Conservation (phyloP, 2,329 filamentous ascomycete genomes). For the Thermoascus crustaceus region DNA sequence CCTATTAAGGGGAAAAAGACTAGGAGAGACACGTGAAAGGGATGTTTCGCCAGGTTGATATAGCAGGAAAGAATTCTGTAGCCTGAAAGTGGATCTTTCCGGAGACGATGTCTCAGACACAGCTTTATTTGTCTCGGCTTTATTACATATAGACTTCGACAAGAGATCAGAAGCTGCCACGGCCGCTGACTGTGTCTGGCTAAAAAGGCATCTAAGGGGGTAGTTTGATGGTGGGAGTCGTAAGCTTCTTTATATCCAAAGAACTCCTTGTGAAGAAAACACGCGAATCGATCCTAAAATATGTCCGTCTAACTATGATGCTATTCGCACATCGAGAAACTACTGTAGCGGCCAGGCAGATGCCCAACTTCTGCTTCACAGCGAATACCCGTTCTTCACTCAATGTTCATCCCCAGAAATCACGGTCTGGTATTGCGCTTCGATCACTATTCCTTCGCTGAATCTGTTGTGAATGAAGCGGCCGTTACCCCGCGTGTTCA, state of each 20-base stretch:
- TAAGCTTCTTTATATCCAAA: background rate
- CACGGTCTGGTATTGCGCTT: no score
- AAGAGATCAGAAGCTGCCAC: no score
- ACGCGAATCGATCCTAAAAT: background rate
- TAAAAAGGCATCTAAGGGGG: background rate
- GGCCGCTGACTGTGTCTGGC: no score
- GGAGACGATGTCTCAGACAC: no score
- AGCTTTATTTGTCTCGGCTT: background rate
- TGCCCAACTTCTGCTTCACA: background rate
- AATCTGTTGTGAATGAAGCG: no score
- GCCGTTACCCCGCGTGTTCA: slow-evolving; percentile 6
- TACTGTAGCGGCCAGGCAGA: no score
- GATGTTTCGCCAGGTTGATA: background rate
- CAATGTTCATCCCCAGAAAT: background rate
- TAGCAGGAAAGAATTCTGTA: background rate
- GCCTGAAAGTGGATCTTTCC: background rate
- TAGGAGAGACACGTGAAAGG: no score
- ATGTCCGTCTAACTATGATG: slow-evolving; percentile 1
- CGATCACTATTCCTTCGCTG: no score
- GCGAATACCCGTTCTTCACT: background rate
- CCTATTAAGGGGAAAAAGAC: no score
- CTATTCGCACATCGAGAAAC: no score
- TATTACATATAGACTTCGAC: no score
- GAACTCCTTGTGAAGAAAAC: background rate
- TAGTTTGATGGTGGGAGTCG: background rate